Conservation (phyloP, 2,329 filamentous ascomycete species). For the Lasiodiplodia sp. region DNA sequence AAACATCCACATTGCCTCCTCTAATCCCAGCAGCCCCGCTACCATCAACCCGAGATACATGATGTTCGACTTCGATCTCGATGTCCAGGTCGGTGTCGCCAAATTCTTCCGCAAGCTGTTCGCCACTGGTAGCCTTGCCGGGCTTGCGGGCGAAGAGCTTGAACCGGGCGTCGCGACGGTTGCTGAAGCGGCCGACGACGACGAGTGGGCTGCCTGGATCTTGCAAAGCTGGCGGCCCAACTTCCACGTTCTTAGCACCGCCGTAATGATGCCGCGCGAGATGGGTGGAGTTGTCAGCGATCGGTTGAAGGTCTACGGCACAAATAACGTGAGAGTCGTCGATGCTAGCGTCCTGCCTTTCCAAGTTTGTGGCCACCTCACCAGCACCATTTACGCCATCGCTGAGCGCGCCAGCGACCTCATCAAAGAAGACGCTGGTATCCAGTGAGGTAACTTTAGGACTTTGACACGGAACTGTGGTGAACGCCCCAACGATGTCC, state of each 20-base stretch:
- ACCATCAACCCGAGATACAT: conserved; percentile 56
- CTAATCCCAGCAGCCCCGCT: conserved; percentile 44
- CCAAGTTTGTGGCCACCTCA: conserved; percentile 42
- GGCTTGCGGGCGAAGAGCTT: conserved; percentile 36
- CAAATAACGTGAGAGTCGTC: conserved; percentile 39
- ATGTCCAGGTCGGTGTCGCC: conserved; percentile 42
- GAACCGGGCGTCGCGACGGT: conserved; percentile 34
- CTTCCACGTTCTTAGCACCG: conserved; percentile 43
- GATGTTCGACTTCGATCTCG: conserved; percentile 53
- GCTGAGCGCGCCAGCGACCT: conserved; percentile 43
- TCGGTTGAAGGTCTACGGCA: conserved; percentile 42
- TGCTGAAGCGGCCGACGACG: conserved; percentile 27
- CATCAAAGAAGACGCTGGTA: conserved; percentile 35
- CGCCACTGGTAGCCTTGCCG: conserved; percentile 41
- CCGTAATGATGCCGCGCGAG: conserved; percentile 43
- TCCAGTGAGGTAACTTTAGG: not conserved
- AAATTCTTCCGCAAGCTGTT: conserved; percentile 45
- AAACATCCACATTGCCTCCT: conserved; percentile 50
- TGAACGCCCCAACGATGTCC: not conserved
- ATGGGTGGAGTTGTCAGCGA: conserved; percentile 42
- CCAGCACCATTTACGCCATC: conserved; percentile 41
- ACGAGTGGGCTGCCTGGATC: conserved; percentile 36
- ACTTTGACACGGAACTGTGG: not conserved
- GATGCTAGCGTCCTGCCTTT: conserved; percentile 44
- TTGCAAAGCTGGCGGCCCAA: conserved; percentile 37